These are phyloP conservation scores for Astrothelium macrocarpum DNA, from an alignment of 495 filamentous ascomycete species.

Conservation along the genomic window DNA sequence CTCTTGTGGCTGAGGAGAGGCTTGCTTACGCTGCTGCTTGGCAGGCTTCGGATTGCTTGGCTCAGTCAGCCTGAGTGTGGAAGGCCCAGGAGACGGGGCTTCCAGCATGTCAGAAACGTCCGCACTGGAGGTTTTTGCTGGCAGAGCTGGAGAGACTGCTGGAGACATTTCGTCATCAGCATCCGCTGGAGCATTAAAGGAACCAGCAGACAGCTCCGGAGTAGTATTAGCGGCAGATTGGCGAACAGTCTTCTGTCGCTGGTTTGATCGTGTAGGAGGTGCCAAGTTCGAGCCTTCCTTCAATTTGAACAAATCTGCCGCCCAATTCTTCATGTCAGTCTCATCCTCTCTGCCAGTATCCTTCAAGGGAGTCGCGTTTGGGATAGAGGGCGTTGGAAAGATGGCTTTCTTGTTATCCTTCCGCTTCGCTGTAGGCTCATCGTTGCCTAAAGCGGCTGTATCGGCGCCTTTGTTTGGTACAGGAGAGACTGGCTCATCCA, in stretches of 20 bases:
- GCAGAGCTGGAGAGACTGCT: conserved; percentile 25
- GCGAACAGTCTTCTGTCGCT: conserved; percentile 21
- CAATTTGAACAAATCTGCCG: conserved; percentile 10
- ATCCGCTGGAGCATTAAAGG: conserved; percentile 66
- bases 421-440: conserved; percentile 1
- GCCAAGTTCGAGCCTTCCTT: conserved; percentile 15
- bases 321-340: conserved; percentile 15
- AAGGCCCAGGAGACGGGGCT: conserved; percentile 54
- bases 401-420: not conserved
- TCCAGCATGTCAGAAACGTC: conserved; percentile 87
- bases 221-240: conserved; percentile 16
- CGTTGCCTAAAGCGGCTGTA: not conserved
- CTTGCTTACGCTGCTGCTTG: conserved; percentile 53
- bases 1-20: conserved; percentile 45
- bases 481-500: not conserved
- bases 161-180: conserved; percentile 51
- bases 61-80: conserved; percentile 65
- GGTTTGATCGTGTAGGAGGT: conserved; percentile 5
- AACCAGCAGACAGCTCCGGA: conserved; percentile 20
- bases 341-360: conserved; percentile 6
- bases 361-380: not conserved
- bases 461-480: not conserved
- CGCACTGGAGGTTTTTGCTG: conserved; percentile 37
- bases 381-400: not conserved
- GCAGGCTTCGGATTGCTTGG: conserved; percentile 48